Evolutionary conservation across 139 green algal species (phyloP), one percentile per base, ranked within the genome.

Genomic region (Protoeuglena noctilucae): DNA sequence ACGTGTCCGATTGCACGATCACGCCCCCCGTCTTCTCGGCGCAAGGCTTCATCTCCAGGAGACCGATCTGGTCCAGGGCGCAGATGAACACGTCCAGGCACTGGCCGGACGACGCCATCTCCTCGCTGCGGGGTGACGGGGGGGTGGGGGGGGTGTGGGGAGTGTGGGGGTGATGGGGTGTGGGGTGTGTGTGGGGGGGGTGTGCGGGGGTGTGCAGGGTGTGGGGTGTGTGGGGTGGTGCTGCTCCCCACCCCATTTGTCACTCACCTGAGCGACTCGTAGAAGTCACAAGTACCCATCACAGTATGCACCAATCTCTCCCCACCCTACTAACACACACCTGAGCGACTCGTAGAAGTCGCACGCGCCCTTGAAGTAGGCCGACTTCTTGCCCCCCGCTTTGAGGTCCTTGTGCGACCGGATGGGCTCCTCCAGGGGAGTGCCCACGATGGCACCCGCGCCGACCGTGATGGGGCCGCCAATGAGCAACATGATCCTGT

Each of bases 11-110:
- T 58, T 95, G 81, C 48, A 96, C 83, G 17, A 84, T 65, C 30
- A 94, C 57, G 29, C 89, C 89, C 31, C 89, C 89, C 9, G 81
- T 93, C 39, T 49, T 63, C 66, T 95, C 84, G 46, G 93, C 72
- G 17, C 68, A 67, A 19, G 73, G 67, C 64, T 93, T 87, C 89
- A 97, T 97, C 71, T 97, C 89, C 1, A 79, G 77, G 34, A 96
- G 64, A n/a, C 89, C 89, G 18, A 93, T 84, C 76, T 96, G 86
- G 63, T 98, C 91, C 26, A 98, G 76, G 1, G 91, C 78, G 65
- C 83, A 96, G 0, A 83, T 78, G 64, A 96, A 95, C 14, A 97
- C 61, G 63, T 98, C 91, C 21, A 96, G 69, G 28, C 83, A 65
- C 70, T 96, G 87, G 2, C 79, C 76, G 58, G 93, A 73, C 23